These are phyloP conservation scores for Euclidium syriacum DNA, from an alignment of 345 rosid genomes.

Conservation along the genomic window DNA sequence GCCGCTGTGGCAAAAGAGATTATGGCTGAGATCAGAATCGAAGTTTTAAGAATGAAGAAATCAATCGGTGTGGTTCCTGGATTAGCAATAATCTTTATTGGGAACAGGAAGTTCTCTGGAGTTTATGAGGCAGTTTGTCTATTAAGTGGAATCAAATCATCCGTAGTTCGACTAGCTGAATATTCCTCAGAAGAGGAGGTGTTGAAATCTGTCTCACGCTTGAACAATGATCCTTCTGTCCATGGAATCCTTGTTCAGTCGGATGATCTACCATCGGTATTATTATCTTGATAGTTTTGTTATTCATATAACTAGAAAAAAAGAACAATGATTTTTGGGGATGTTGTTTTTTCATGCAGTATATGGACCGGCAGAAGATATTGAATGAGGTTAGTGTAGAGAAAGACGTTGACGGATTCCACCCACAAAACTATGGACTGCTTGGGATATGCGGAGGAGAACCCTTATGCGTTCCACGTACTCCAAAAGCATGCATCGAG, in stretches of 20 bases:
- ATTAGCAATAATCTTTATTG: constrained; percentile 76
- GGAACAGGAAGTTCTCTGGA: constrained; percentile 72
- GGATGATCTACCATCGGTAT: constrained; percentile 80
- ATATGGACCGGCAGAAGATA: constrained; percentile 70
- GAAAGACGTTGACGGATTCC: constrained; percentile 93
- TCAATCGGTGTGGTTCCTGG: constrained; percentile 71
- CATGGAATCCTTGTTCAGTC: constrained; percentile 94
- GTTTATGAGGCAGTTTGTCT: constrained; percentile 90
- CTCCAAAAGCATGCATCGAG: constrained; percentile 93
- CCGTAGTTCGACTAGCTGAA: constrained; percentile 54
- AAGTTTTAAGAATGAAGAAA: constrained; percentile 75
- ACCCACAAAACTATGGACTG: constrained; percentile 73
- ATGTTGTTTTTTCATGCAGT: no score
- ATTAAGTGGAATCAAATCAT: constrained; percentile 67
- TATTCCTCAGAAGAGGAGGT: constrained; percentile 64
- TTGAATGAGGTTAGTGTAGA: constrained; percentile 67
- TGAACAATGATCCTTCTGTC: constrained; percentile 62
- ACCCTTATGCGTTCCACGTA: constrained; percentile 74
- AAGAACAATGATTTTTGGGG: background rate
- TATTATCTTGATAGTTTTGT: no score
- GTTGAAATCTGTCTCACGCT: constrained; percentile 47
- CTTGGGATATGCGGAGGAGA: constrained; percentile 89
- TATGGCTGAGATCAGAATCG: constrained; percentile 56
- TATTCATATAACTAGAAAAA: background rate
- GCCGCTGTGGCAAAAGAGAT: constrained; percentile 62